Base-by-base conservation (phyloP, 441 rosid species). In the Adansonia rubrostipa region DNA sequence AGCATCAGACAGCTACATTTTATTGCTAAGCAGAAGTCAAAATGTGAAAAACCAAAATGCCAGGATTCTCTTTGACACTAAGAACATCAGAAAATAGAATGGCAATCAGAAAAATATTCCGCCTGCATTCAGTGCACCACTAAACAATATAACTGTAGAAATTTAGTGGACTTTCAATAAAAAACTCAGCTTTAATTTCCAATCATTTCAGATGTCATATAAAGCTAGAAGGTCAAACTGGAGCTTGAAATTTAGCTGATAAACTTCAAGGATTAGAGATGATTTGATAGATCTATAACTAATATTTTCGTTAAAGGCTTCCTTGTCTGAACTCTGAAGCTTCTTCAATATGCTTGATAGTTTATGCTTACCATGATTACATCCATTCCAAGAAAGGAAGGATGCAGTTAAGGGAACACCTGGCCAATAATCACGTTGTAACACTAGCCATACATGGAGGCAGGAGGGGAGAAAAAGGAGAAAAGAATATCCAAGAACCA, bases 371-470 rank as follows among this genome's bases (percentile, higher is more conserved):
- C 9, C 11, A 19, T 33, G 3, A 66, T 9, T 67, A 45, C 5
- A 17, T 0, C 9, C 54, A 67, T 67, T 44, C 54, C 14, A 40
- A 66, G 22, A n/a, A 40, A 40, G 1, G 24, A 58, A 58, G 63
- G 63, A 58, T n/a, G n/a, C n/a, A n/a, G 63, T 19, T 57, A 57
- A 57, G 1, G 62, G 62, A 19, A 57, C 60, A 57, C 62, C 62
- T 57, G 19, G 62, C 42, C 42, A 36, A 36, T 36, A 36, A 36
- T 36, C 42, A 36, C 42, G 6, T 33, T 33, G 36, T 36, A 36
- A 5, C 42, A 36, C 42, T 5, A 36, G 42, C 6, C 4, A 6
- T 36, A 36, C 4, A 36, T 36, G 42, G 42, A 36, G 42, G 42
- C 42, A 36, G 42, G 42, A 36, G 6, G 42, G 42, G 42, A 6